A percentile compares a stretch with the other conserved stretches of the same genome.
Conservation (phyloP, 176 grass and related monocot genomes). For the Hyparrhenia diplandra region DNA sequence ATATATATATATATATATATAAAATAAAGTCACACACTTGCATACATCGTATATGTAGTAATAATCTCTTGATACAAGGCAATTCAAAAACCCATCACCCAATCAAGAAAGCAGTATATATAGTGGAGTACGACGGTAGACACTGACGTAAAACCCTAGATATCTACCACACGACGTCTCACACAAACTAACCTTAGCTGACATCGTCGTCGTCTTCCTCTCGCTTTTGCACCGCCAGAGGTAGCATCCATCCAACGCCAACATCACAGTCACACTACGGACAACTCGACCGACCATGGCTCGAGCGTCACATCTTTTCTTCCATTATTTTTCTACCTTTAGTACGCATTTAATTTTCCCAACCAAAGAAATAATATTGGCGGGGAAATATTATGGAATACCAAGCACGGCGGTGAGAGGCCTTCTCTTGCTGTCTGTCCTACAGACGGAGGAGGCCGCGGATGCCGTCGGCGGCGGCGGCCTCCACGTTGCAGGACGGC, state of each 20-base stretch:
- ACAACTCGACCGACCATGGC: slow-evolving; percentile 57
- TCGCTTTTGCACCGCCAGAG: slow-evolving; percentile 17
- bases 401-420: neutral
- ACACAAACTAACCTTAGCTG: slow-evolving; percentile 29
- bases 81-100: slow-evolving; percentile 54
- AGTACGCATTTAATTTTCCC: slow-evolving; percentile 26
- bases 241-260: slow-evolving; percentile 27
- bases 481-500: slow-evolving; percentile 40
- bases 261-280: slow-evolving; percentile 42
- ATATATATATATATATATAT: too few species aligned
- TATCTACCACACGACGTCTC: slow-evolving; percentile 13
- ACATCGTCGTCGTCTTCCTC: slow-evolving; percentile 31
- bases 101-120: slow-evolving; percentile 39
- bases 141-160: slow-evolving; percentile 44
- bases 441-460: slow-evolving; percentile 48
- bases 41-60: neutral
- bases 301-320: slow-evolving; percentile 41
- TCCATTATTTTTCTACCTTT: slow-evolving; percentile 28
- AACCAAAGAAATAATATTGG: slow-evolving; percentile 46
- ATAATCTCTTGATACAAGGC: slow-evolving; percentile 50
- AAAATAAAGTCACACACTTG: slow-evolving; percentile 1
- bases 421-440: neutral
- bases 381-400: slow-evolving; percentile 28
- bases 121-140: neutral
- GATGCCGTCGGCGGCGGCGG: slow-evolving; percentile 18